Evolutionary conservation across 441 rosid genomes (phyloP).

Genomic region (Populus tomentosa): DNA sequence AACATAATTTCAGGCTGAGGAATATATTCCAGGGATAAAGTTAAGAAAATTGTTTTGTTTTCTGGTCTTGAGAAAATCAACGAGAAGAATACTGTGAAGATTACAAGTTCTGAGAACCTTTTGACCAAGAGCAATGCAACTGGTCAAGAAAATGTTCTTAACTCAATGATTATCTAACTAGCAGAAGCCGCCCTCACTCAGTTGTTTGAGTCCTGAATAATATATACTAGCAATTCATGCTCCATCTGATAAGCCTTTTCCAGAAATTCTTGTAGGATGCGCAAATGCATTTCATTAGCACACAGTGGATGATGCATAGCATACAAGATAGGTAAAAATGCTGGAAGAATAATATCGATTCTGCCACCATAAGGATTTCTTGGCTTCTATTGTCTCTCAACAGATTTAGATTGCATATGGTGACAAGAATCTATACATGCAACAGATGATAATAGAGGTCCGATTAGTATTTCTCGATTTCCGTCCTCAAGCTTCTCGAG

Average conservation of each 20-base stretch:
- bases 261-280: too few species aligned
- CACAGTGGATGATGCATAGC: not conserved
- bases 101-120: not conserved
- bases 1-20: not conserved
- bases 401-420: not conserved
- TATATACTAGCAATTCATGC: too few species aligned
- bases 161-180: not conserved
- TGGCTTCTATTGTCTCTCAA: not conserved
- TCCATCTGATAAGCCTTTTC: too few species aligned
- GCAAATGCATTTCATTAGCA: too few species aligned
- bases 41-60: not conserved
- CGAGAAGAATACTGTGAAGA: not conserved
- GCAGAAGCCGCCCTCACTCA: not conserved
- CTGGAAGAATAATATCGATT: not conserved
- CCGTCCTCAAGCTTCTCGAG: not conserved
- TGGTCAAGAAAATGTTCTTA: not conserved
- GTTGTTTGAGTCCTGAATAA: not conserved
- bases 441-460: not conserved
- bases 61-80: not conserved
- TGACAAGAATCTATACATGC: not conserved
- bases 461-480: not conserved
- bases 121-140: not conserved
- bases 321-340: not conserved
- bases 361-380: not conserved
- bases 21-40: conserved; percentile 23